Evolutionary conservation across 1,139 yeast species (phyloP).

Genomic region (Taiozyma sp.): DNA sequence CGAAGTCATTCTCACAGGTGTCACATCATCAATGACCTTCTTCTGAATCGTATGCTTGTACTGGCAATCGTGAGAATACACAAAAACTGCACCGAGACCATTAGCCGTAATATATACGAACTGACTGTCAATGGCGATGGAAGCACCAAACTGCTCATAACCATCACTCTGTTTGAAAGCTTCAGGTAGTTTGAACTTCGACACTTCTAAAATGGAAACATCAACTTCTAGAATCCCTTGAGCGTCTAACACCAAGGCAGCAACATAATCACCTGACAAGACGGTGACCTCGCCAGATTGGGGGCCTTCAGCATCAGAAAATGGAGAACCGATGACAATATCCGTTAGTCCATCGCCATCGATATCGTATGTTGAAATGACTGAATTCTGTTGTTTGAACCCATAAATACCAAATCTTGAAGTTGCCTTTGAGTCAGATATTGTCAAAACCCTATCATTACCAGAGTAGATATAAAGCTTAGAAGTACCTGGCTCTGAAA

Average conservation of each 20-base stretch:
- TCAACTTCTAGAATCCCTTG: slow-evolving; percentile 13
- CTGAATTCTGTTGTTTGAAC: slow-evolving; percentile 28
- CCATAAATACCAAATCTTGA: slow-evolving; percentile 34
- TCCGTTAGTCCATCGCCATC: slow-evolving; percentile 36
- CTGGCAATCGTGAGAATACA: slow-evolving; percentile 7
- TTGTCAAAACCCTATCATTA: slow-evolving; percentile 21
- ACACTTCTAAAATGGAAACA: slow-evolving; percentile 8
- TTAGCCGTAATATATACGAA: slow-evolving; percentile 28
- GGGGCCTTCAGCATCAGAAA: slow-evolving; percentile 28
- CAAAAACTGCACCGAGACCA: slow-evolving; percentile 31
- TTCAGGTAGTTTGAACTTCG: slow-evolving; percentile 21
- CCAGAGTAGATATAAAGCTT: slow-evolving; percentile 20
- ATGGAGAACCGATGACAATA: slow-evolving; percentile 40
- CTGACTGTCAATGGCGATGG: slow-evolving; percentile 23
- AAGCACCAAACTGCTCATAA: slow-evolving; percentile 36
- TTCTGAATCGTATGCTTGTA: slow-evolving; percentile 7
- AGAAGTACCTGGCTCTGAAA: slow-evolving; percentile 35
- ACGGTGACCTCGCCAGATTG: slow-evolving; percentile 40
- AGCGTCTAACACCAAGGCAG: slow-evolving; percentile 16
- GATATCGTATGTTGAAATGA: slow-evolving; percentile 27
- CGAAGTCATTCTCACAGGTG: slow-evolving; percentile 15
- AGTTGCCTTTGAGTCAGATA: slow-evolving; percentile 19
- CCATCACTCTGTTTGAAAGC: slow-evolving; percentile 14
- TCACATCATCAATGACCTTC: neutral
- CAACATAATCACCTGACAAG: slow-evolving; percentile 31